Evolutionary conservation across 345 rosid species (phyloP), one percentile per base, ranked within the genome.

Genomic region (Zanthoxylum bungeanum): DNA sequence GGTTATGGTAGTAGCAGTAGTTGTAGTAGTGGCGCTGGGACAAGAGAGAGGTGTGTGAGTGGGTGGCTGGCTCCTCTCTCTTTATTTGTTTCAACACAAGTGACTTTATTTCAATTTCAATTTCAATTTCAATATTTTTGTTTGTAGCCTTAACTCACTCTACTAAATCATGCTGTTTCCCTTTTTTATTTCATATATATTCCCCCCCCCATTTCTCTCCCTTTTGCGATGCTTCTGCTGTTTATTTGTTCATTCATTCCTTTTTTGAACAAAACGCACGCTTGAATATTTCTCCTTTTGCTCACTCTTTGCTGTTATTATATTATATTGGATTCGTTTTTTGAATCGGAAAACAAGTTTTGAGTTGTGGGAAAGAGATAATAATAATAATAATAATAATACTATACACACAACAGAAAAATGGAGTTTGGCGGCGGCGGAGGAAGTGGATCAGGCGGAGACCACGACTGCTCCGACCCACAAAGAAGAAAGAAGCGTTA

Each of bases 401-500:
- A 44, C 49, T n/a, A n/a, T n/a, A n/a, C n/a, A n/a, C 4, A 44
- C 16, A 44, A 14, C 49, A 44, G 50, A 21, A n/a, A n/a, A 6
- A 86, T 89, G 93, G 89, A 82, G 76, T 87, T 59, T 66, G 88
- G 87, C 7, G 78, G 86, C 72, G 89, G 86, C 1, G 83, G 88
- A 40, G 88, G 87, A 16, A 78, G 90, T 60, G 93, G 85, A 60
- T 84, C 89, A 57, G 92, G 88, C 24, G 98, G 89, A 61, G 96
- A 89, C 86, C 92, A 89, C 55, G 89, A 89, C 53, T 79, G 83
- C 16, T 84, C 88, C 68, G 98, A 88, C 77, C 64, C 84, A 1
- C 87, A 86, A 42, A 69, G 78, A 80, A 83, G 91, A 84, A 95
- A 91, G 89, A 92, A 91, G 81, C 93, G 91, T 51, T 92, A 95